Evolutionary conservation across 768 basidiomycete species (phyloP), one percentile per base, ranked within the genome.

Genomic region (Mycena maculata): DNA sequence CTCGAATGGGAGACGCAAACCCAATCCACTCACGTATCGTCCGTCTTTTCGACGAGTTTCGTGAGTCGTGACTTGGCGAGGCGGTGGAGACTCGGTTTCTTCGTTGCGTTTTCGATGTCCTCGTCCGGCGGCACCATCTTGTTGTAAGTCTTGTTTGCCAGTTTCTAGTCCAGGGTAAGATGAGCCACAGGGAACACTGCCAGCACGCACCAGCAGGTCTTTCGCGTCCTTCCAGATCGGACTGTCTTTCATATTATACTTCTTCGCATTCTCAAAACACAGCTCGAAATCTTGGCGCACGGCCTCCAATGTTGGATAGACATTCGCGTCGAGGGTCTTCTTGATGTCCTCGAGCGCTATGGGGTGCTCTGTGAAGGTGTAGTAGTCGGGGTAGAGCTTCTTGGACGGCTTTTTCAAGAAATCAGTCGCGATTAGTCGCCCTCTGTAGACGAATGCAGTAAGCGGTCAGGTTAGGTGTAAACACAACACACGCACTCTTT

Each of bases 321-420:
- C 74, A 62, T 83, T 81, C 55, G 81, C 79, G 49, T 92, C 90
- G 28, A 96, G 84, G 73, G 88, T 86, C 72, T 87, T 86, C 85
- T 94, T 94, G 81, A 98, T 95, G 69, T 96, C 94, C 47, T 94
- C 92, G 55, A 98, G 83, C 28, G 93, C 90, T 71, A 98, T 94
- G 31, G 96, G 96, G 27, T 87, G 83, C 71, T 88, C 83, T 75
- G 96, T 97, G 70, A 90, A 67, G 25, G 78, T 75, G 79, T 96
- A 98, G 80, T 98, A 98, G 81, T 96, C 95, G 42, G 94, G 88
- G 78, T 93, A 94, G 63, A 83, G 82, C 63, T 88, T 86, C 79
- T 90, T 92, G 47, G 88, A 84, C 22, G 92, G 92, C 70, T 89
- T 85, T 64, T 85, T 86, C 73, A 91, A 76, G 77, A 94, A 95